Base-by-base conservation (phyloP, 768 basidiomycete genomes). In the Tricholoma sp. region DNA sequence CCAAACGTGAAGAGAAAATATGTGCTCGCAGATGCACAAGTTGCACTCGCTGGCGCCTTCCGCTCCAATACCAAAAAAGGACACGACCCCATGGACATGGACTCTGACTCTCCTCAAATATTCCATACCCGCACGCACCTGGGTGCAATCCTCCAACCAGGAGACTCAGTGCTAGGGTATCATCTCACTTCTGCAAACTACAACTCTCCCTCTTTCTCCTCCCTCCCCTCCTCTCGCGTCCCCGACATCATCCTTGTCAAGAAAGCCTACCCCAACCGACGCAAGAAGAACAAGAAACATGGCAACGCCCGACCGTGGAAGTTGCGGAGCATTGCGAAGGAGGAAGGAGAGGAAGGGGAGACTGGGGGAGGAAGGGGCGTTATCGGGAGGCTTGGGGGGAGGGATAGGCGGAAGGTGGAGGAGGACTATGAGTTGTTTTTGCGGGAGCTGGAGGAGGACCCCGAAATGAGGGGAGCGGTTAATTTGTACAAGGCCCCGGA, bases 401-500 rank as follows among this genome's bases (percentile, higher is more conserved):
- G 93, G 49, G 94, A 96, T 73, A 83, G 86, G 72, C 86, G 82
- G 76, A 94, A 94, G 78, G 91, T 98, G 57, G 94, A 98, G 63
- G 86, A 92, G 69, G 96, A 99, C 68, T 99, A 98, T 72, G 97
- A 98, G 76, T 61, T 91, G 52, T 99, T 99, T 83, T 75, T 98
- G 72, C 82, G 89, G 47, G 94, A 97, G 60, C 72, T 98, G 50
- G 94, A 97, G 72, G 96, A 98, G 70, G 95, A 98, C 72, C 86
- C 87, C 19, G 95, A 98, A 76, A 75, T 98, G 76, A 83, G 96
- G 37, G 79, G 80, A 5, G 83, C 83, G 8, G 86, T 98, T 64
- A 95, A 97, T 71, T 66, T 98, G 55, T 98, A 96, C 79, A 90
- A 86, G 73, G 76, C 82, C 2, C 60, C 67, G 10, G 79, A 84